Conservation (phyloP, 2,329 filamentous ascomycete species). For the Paecilomyces niveus region DNA sequence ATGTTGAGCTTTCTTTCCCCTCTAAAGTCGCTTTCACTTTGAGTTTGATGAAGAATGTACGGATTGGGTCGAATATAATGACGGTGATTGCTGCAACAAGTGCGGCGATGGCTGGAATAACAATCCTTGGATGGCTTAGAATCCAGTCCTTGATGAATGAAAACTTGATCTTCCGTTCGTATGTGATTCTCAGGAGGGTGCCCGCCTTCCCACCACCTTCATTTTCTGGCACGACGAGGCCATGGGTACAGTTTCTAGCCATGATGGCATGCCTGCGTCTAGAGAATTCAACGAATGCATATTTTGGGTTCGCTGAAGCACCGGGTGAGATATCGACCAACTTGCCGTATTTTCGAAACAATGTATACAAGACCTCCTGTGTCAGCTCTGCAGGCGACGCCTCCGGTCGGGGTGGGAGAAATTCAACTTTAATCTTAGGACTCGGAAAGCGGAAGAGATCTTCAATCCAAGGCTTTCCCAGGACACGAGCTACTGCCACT, state of each 20-base stretch:
- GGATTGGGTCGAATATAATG: constrained; percentile 85
- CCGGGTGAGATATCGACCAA: constrained; percentile 81
- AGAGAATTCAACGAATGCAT: constrained; percentile 70
- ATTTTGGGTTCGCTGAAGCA: constrained; percentile 76
- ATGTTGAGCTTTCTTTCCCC: constrained; percentile 63
- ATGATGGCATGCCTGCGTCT: constrained; percentile 70
- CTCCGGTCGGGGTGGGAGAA: constrained; percentile 67
- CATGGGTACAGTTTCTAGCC: constrained; percentile 89
- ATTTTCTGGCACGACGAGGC: constrained; percentile 62
- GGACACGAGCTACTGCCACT: constrained; percentile 66
- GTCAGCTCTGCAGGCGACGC: constrained; percentile 67
- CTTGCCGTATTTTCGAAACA: constrained; percentile 87
- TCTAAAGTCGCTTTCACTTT: constrained; percentile 75
- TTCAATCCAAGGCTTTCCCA: constrained; percentile 86
- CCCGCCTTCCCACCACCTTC: constrained; percentile 67
- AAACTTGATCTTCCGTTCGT: constrained; percentile 69
- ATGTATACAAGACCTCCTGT: constrained; percentile 76
- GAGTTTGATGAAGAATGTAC: constrained; percentile 83
- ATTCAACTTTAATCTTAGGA: constrained; percentile 71
- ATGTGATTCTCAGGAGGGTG: constrained; percentile 73
- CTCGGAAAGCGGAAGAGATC: constrained; percentile 81
- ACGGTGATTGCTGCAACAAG: constrained; percentile 77
- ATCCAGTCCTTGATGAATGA: constrained; percentile 85
- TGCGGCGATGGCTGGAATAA: constrained; percentile 75
- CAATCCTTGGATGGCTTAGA: constrained; percentile 74